These are phyloP conservation scores for Fusarium lyarnte DNA, from an alignment of 2,329 filamentous ascomycete genomes.

Conservation along the genomic window DNA sequence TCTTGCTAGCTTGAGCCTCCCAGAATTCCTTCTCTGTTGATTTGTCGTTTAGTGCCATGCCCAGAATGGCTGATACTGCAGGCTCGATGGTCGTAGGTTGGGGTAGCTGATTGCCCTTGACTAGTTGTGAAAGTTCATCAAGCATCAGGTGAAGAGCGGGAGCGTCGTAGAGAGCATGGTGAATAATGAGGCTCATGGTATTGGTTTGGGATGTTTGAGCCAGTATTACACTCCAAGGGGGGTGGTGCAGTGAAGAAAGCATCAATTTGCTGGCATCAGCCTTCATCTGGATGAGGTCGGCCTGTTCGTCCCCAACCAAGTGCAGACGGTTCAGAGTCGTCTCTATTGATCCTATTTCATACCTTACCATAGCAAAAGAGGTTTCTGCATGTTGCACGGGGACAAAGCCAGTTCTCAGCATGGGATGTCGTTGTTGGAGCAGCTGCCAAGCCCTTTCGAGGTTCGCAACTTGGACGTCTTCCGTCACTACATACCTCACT, in stretches of 20 bases:
- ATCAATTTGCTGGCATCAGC: constrained; percentile 45
- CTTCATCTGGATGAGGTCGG: constrained; percentile 53
- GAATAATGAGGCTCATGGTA: constrained; percentile 62
- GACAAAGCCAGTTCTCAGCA: constrained; percentile 80
- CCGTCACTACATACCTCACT: constrained; percentile 63
- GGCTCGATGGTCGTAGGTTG: constrained; percentile 43
- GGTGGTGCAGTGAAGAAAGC: constrained; percentile 57
- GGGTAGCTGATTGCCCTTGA: constrained; percentile 35
- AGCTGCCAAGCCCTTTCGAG: constrained; percentile 68
- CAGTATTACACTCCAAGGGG: constrained; percentile 72
- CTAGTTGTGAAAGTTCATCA: constrained; percentile 58
- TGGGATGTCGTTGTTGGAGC: constrained; percentile 67
- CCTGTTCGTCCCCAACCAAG: constrained; percentile 4
- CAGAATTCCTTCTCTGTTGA: constrained; percentile 67
- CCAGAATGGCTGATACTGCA: constrained; percentile 55
- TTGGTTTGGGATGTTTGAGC: constrained; percentile 40
- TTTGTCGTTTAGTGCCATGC: constrained; percentile 42
- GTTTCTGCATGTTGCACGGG: constrained; percentile 66
- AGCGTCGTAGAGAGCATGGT: constrained; percentile 90
- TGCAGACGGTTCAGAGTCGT: constrained; percentile 23
- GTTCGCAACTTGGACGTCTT: constrained; percentile 47
- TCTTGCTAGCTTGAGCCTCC: constrained; percentile 61
- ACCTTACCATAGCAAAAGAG: constrained; percentile 81
- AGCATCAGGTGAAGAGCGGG: constrained; percentile 75
- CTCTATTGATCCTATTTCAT: constrained; percentile 43